Evolutionary conservation across 1,284 basidiomycete species (phyloP), one percentile per base, ranked within the genome.

Genomic region (Cryptococcus maquisensis): DNA sequence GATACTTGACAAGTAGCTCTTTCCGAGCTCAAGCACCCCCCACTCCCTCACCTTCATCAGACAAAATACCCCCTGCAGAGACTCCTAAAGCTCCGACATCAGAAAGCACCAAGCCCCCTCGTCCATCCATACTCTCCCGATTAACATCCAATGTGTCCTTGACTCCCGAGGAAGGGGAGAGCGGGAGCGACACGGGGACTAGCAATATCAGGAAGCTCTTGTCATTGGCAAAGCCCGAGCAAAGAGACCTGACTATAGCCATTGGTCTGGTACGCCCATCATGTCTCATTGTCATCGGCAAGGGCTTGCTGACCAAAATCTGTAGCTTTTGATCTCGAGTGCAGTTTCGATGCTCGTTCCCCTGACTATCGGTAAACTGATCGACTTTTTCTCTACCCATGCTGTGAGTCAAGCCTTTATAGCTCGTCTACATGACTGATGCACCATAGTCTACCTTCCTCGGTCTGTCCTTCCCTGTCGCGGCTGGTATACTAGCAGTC

Each of bases 321-420:
- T 9, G 0, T 53, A 74, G 67, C 64, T 78, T 21, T 49, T 77
- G 36, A 62, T 78, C 15, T 75, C 74, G 7, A 74, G 72, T 42
- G 73, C 75, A 3, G 90, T 98, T 13, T 89, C 91, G 9, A 88
- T 98, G 84, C 87, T 87, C 57, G 83, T 96, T 10, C 93, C 93
- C 0, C 83, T 95, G 64, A 90, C 90, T 0, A 86, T 95, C 63
- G 93, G 92, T 23, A 88, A 85, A 71, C 80, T 96, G 47, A 95
- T 96, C 59, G 92, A 95, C 75, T 92, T 88, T 74, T 96, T 94
- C 75, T 86, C 90, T 0, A 77, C 84, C 3, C 81, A 82, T 66
- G 84, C 86, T 35, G 88, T 90, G 68, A 64, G 86, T 80, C 24
- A 3, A 16, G 28, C 18, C 18, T 35, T 8, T 21, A 28, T 16